A percentile compares a stretch with the other conserved stretches of the same genome.
phyloP scores from a whole-genome alignment of 1,139 yeast species.

The Saccharomyces hybrid region DNA sequence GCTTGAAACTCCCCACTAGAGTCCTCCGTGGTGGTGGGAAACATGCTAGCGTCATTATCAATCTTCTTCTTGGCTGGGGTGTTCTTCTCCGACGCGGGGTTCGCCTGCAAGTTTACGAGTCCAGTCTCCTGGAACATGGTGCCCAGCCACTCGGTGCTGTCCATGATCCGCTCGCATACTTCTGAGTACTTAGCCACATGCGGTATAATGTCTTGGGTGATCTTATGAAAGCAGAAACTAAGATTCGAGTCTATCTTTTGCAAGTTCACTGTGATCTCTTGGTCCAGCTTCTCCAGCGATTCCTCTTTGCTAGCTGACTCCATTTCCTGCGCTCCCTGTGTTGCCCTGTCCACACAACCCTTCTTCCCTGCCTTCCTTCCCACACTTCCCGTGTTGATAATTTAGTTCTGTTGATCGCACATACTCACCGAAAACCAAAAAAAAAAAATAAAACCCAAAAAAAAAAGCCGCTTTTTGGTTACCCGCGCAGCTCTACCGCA shows the following conservation, averaged over 20 bases:
- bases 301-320: background rate
- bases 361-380: background rate
- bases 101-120: slow-evolving; percentile 19
- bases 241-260: slow-evolving; percentile 65
- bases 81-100: slow-evolving; percentile 4
- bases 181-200: slow-evolving; percentile 24
- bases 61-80: slow-evolving; percentile 9
- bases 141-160: slow-evolving; percentile 27
- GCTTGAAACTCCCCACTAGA: slow-evolving; percentile 1
- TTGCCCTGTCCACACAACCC: background rate
- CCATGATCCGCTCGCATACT: slow-evolving; percentile 27
- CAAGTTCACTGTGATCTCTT: slow-evolving; percentile 67
- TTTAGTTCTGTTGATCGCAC: background rate
- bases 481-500: background rate
- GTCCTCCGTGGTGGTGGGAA: background rate
- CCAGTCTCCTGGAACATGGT: slow-evolving; percentile 30
- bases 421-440: background rate
- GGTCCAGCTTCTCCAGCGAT: slow-evolving; percentile 60
- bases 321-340: background rate
- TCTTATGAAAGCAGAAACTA: slow-evolving; percentile 25
- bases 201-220: slow-evolving; percentile 31
- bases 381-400: background rate
- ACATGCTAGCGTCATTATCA: slow-evolving; percentile 1
- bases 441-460: background rate
- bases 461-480: background rate